These are phyloP conservation scores for Tephrocybe sp. DNA, from an alignment of 768 basidiomycete species.

Conservation along the genomic window DNA sequence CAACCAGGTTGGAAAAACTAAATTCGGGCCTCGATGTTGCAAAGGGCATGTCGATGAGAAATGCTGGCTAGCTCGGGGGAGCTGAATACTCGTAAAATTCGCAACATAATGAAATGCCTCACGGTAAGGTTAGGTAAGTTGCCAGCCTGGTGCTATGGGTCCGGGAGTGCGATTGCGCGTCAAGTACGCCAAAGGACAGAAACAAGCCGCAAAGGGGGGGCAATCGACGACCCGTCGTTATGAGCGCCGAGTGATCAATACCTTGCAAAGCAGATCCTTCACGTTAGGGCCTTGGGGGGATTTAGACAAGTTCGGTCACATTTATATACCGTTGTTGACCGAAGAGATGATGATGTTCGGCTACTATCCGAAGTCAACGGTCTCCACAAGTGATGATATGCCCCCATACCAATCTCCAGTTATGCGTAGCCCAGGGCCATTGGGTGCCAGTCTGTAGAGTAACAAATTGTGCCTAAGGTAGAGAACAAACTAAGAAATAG, in stretches of 20 bases:
- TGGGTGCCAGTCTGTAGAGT: too few species aligned
- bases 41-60: constrained; percentile 3
- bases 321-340: constrained; percentile 9
- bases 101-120: not conserved
- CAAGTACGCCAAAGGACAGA: too few species aligned
- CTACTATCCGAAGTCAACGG: constrained; percentile 17
- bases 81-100: not conserved
- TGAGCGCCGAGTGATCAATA: not conserved
- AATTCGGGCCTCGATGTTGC: constrained; percentile 5
- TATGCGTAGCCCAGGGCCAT: too few species aligned
- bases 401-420: too few species aligned
- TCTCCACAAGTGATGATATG: constrained; percentile 1
- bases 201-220: too few species aligned
- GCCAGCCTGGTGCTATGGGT: too few species aligned
- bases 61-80: not conserved
- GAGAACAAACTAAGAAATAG: too few species aligned
- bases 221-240: not conserved
- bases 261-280: not conserved
- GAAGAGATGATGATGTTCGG: constrained; percentile 9
- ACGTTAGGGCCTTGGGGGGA: too few species aligned
- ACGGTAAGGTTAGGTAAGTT: too few species aligned
- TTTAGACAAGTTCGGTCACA: too few species aligned
- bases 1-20: constrained; percentile 16
- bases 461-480: too few species aligned
- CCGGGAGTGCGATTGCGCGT: too few species aligned